phyloP scores from a whole-genome alignment of 176 grass and related monocot species.

The Otatea glauca region DNA sequence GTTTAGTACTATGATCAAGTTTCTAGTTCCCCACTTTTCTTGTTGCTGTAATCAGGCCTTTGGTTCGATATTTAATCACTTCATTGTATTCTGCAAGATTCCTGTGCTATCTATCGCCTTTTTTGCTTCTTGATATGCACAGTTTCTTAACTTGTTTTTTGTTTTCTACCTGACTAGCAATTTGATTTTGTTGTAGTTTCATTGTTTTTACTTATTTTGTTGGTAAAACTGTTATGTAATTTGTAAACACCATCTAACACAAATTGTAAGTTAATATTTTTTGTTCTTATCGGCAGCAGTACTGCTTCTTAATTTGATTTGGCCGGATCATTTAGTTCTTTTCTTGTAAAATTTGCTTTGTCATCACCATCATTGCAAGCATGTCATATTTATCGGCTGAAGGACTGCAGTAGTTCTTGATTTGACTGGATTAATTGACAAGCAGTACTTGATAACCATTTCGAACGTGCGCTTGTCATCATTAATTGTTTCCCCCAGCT shows the following conservation, averaged over 20 bases:
- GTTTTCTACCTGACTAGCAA: background rate
- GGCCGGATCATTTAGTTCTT: background rate
- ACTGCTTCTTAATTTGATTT: background rate
- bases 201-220: background rate
- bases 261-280: background rate
- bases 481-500: background rate
- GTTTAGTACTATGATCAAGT: background rate
- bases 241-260: background rate
- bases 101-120: background rate
- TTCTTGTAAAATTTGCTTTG: conserved; percentile 1
- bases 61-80: background rate
- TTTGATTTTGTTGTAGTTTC: background rate
- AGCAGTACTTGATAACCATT: too few species aligned
- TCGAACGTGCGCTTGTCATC: too few species aligned
- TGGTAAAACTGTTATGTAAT: background rate
- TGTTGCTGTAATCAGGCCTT: background rate
- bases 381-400: background rate
- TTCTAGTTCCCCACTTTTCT: background rate
- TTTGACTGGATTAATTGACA: conserved; percentile 16
- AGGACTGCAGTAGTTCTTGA: background rate
- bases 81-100: background rate
- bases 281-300: background rate
- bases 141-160: background rate
- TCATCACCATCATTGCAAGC: background rate
- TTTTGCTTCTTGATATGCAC: background rate